Evolutionary conservation across 208 protist genomes (phyloP), one percentile per base, ranked within the genome.

Genomic region (Porcisia hertigi): DNA sequence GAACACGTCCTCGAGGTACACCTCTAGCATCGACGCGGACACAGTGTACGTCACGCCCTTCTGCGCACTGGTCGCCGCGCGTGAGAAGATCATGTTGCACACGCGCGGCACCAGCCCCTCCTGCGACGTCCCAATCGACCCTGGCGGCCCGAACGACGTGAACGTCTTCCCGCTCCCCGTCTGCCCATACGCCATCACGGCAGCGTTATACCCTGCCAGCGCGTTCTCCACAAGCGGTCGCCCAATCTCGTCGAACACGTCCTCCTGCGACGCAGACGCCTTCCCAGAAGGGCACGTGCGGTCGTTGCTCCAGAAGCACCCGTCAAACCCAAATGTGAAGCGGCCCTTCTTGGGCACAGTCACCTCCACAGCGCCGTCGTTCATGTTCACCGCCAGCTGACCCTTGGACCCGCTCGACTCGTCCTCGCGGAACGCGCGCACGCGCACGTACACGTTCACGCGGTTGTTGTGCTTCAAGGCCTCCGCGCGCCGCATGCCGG

Each of bases 1-100:
- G 55, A 94, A 90, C 53, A 99, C 94, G 71, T 96, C 88, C 73
- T 99, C 98, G 74, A 98, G 94, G 87, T 99, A 99, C 41, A 99
- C 96, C 82, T 99, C 98, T 60, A 99, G 75, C 88, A 98, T 98
- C 23, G 90, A 97, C 25, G 77, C 90, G 18, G 71, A 75, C 54
- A 94, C 82, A 58, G 84, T 86, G 80, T 91, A 91, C 73, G 67
- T 81, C 53, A 92, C 81, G 39, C 90, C 90, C 78, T 89, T 91
- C 81, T 94, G 85, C 30, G 78, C 81, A 64, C 82, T 85, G 70
- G 73, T 82, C 30, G 75, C 80, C 57, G 87, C 90, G 55, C 87
- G 85, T 41, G 75, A 80, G 70, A 96, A 96, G 65, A 96, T 87
- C 88, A 92, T 92, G 69, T 94, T 90, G 82, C 90, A 96, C 43